These are phyloP conservation scores for Penicillium hordei DNA, from an alignment of 2,329 filamentous ascomycete species.

Conservation along the genomic window DNA sequence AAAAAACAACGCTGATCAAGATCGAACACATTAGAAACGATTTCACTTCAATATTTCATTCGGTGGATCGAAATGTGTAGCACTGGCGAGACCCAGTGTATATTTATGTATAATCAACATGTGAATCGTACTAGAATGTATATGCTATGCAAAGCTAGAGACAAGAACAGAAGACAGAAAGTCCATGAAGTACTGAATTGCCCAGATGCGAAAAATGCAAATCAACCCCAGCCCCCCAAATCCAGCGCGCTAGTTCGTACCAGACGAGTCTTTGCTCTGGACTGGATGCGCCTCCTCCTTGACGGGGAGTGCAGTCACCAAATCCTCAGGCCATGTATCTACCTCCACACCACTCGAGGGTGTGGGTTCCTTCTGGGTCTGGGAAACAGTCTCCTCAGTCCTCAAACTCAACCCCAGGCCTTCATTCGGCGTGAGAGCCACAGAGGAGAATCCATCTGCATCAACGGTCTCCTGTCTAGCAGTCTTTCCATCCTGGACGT, in stretches of 20 bases:
- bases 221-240: background rate
- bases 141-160: constrained; percentile 14
- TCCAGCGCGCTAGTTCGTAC: constrained; percentile 1
- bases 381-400: background rate
- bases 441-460: constrained; percentile 21
- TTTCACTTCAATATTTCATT: background rate
- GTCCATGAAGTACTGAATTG: background rate
- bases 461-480: constrained; percentile 5
- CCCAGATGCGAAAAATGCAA: constrained; percentile 1
- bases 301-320: constrained; percentile 1
- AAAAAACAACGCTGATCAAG: background rate
- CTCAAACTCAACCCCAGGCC: constrained; percentile 16
- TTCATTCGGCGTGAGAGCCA: constrained; percentile 18
- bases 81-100: background rate
- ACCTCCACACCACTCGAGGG: background rate
- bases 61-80: background rate
- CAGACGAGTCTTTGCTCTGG: constrained; percentile 6
- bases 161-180: background rate
- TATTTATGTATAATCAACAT: constrained; percentile 5
- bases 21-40: background rate
- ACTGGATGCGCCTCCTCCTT: constrained; percentile 8
- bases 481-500: constrained; percentile 1
- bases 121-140: constrained; percentile 2
- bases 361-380: background rate
- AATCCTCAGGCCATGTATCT: background rate